Conservation (phyloP, 1,139 yeast genomes). For the Hemisphaericaspora lyxosophila region DNA sequence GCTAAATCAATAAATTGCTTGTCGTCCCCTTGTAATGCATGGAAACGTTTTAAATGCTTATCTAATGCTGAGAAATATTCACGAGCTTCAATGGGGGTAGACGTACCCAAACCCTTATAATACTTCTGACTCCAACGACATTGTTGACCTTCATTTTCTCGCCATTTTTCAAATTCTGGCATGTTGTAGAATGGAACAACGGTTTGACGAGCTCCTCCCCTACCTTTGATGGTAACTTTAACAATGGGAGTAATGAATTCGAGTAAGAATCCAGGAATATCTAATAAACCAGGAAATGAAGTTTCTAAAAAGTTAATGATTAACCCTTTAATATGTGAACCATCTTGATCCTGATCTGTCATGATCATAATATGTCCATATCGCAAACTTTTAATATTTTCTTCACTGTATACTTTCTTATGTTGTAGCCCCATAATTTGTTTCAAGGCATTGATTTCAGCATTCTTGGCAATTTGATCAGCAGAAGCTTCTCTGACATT, state of each 20-base stretch:
- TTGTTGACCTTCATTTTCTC: conserved; percentile 73
- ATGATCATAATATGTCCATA: conserved; percentile 98
- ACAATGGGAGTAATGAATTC: conserved; percentile 98
- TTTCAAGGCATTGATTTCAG: conserved; percentile 92
- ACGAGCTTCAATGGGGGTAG: conserved; percentile 75
- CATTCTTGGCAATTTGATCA: conserved; percentile 88
- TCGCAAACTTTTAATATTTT: conserved; percentile 70
- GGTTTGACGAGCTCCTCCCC: conserved; percentile 48
- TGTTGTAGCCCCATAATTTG: conserved; percentile 96
- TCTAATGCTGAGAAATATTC: conserved; percentile 88
- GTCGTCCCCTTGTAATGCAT: conserved; percentile 79
- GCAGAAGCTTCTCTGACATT: conserved; percentile 96
- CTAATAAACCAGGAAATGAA: conserved; percentile 90
- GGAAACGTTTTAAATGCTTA: conserved; percentile 82
- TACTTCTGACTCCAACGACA: conserved; percentile 92
- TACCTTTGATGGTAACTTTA: conserved; percentile 75
- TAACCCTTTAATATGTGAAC: conserved; percentile 96
- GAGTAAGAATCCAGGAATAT: conserved; percentile 86
- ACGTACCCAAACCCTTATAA: conserved; percentile 98
- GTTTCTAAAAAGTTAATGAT: conserved; percentile 91
- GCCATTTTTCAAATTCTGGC: conserved; percentile 96
- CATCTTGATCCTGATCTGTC: conserved; percentile 99
- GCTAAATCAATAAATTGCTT: conserved; percentile 85
- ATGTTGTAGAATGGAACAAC: conserved; percentile 82
- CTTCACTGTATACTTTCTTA: conserved; percentile 67